These are phyloP conservation scores for Xylaria telfairii DNA, from an alignment of 495 filamentous ascomycete genomes.

Conservation along the genomic window DNA sequence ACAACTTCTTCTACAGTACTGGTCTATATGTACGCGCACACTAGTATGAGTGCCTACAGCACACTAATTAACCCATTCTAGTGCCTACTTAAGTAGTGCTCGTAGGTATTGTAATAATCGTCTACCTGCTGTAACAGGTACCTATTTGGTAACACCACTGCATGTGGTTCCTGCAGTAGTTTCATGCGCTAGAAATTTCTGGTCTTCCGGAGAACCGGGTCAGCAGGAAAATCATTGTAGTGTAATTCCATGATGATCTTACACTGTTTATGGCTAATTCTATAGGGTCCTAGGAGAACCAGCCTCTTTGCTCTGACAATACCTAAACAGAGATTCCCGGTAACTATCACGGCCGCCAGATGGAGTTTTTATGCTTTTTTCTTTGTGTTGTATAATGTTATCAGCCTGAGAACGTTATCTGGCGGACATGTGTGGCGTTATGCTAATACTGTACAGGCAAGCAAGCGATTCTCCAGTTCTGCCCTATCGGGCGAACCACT, in stretches of 20 bases:
- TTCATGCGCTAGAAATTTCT: slow-evolving; percentile 15
- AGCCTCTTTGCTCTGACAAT: not conserved
- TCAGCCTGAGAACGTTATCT: too few relatives aligned
- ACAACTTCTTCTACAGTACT: not conserved
- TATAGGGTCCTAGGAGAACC: not conserved
- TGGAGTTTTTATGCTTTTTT: not conserved
- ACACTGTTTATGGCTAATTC: not conserved
- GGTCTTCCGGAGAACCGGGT: slow-evolving; percentile 13
- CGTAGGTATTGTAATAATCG: too few relatives aligned
- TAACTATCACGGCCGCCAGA: not conserved
- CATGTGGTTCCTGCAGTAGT: slow-evolving; percentile 24
- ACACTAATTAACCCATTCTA: too few relatives aligned
- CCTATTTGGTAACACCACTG: not conserved
- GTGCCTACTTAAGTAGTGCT: too few relatives aligned
- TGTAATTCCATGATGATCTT: not conserved
- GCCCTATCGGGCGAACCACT: slow-evolving; percentile 17
- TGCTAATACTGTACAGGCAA: not conserved
- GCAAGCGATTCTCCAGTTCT: slow-evolving; percentile 6
- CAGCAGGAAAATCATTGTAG: not conserved
- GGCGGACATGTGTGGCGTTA: not conserved
- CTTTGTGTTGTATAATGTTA: not conserved
- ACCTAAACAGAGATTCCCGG: not conserved
- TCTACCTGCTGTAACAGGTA: not conserved
- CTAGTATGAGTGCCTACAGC: too few relatives aligned
- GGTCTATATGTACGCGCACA: too few relatives aligned